Base-by-base conservation (phyloP, 2,329 filamentous ascomycete genomes). In the Rhynchosporium agropyri region DNA sequence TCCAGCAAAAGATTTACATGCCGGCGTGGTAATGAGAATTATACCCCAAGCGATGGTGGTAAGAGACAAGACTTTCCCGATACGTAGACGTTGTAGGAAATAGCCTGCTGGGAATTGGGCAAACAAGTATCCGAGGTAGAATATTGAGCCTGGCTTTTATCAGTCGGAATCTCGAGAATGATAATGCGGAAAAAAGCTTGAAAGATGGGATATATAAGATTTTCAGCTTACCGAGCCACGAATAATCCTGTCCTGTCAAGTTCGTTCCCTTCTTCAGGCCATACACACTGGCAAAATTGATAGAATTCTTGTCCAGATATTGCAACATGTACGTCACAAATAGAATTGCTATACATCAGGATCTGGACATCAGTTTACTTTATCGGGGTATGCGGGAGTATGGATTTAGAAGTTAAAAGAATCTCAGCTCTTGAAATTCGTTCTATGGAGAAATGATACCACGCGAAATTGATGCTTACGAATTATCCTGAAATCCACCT, bases 251-350 rank as follows among this genome's bases (percentile, higher is more conserved):
- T 20, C 77, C 80, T n/a, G 76, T 73, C 7, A 83, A 76, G 38
- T 80, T 68, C 0, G 80, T 79, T 63, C 82, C 80, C 40, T 78
- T 74, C 28, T 77, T 74, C 40, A 84, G 72, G 3, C 80, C 81
- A 65, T 82, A 82, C 66, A 83, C 79, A 62, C 79, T 79, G 9
- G 80, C 79, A 60, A 80, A 81, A 28, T 75, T 76, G 0, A 74
- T 60, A 3, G 64, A 68, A 31, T 67, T 67, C 59, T 71, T 71
- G 58, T 72, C 69, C 9, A 84, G 78, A 65, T 84, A 80, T 67
- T 85, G 83, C 66, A 85, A 81, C 73, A 84, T 85, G 73, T 86
- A 86, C 5, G 82, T 81, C 1, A 79, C 78, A 1, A 84, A 76
- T 6, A 85, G 72, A 4, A 85, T 20, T 20, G 20, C 20, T 20